Evolutionary conservation across 495 filamentous ascomycete genomes (phyloP), one percentile per base, ranked within the genome.

Genomic region (Mycothermus thermophilus): DNA sequence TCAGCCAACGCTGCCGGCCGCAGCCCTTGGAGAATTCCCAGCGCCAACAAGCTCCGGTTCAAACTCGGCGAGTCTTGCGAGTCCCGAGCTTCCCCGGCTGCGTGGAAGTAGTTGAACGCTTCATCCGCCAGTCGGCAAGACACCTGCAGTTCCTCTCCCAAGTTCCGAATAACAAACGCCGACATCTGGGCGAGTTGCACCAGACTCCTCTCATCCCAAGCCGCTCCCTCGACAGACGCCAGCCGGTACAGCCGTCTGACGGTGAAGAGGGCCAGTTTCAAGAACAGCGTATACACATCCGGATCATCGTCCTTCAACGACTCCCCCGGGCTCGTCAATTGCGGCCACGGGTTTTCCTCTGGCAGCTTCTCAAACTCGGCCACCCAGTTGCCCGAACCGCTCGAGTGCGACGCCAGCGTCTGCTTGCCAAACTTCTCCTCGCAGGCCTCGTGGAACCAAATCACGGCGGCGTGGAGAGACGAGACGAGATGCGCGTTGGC

Each of bases 1-100:
- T 43, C 30, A 9, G 28, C 34, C 43, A 68, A 41, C 13, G 54
- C 55, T 3, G 38, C 44, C 5, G 64, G 62, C 42, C 58, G 46
- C 19, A 68, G 43, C 9, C 62, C 64, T 34, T 63, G 51, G 7
- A 68, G 37, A 2, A 68, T 53, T 8, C 64, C 63, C 27, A 64
- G 46, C 9, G 58, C 53, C 19, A 68, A 38, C 5, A 52, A 27
- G 10, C 46, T 43, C 4, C 20, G 19, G n/a, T 26, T 24, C 1
- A 32, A 32, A 2, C 19, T 27, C 5, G 37, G 24, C 4, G 31
- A 17, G 0, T 26, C 14, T 7, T 24, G 11, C 11, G 12, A 13
- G 3, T 20, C 19, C 9, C 17, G 1, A 6, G 26, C 8, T 14
- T 30, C 17, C 1, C 34, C 15, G 11, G 32, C 3, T 7, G 10